Evolutionary conservation across 768 basidiomycete genomes (phyloP), one percentile per base, ranked within the genome.

Genomic region (Filobasidium wieringae): DNA sequence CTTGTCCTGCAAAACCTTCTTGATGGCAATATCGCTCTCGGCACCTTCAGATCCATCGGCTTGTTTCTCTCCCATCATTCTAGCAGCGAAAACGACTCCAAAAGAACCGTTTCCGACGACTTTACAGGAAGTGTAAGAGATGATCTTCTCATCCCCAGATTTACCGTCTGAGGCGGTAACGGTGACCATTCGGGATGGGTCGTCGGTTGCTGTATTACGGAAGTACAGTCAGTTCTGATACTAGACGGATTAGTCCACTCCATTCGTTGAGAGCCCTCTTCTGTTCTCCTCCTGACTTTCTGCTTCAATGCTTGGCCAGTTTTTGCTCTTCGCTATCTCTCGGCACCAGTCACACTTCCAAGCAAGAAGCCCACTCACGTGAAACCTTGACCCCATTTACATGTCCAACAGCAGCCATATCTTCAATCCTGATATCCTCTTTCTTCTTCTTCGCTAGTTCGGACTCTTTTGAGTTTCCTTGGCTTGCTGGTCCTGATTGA

Each of bases 1-100:
- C 81, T 99, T 99, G 79, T 99, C 95, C 80, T 99, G 95, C 62
- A 99, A 77, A 51, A 99, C 95, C 80, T 96, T 97, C 88, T 99
- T 99, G 81, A 99, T 99, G 51, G 95, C 95, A 70, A 99, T 95
- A 66, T 96, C 90, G 58, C 61, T 60, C 32, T 72, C 70, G 27
- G 63, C 63, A 45, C 65, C 69, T 30, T 62, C 65, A 19, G 49
- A 49, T 29, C 66, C 69, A 59, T 70, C 66, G 12, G 66, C 63
- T 14, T 57, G 58, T 45, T 64, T 67, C 40, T 55, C 55, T 68
- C 71, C 65, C 51, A 91, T 78, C 55, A 96, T 82, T 76, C 84
- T 89, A 59, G 92, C 93, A 64, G 91, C 88, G 75, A 92, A 97
- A 63, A 99, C 95, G 74, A 99, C 92, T 66, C 95, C 95, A 69